phyloP scores from a whole-genome alignment of 2,329 filamentous ascomycete genomes.

The Microsporum canis region DNA sequence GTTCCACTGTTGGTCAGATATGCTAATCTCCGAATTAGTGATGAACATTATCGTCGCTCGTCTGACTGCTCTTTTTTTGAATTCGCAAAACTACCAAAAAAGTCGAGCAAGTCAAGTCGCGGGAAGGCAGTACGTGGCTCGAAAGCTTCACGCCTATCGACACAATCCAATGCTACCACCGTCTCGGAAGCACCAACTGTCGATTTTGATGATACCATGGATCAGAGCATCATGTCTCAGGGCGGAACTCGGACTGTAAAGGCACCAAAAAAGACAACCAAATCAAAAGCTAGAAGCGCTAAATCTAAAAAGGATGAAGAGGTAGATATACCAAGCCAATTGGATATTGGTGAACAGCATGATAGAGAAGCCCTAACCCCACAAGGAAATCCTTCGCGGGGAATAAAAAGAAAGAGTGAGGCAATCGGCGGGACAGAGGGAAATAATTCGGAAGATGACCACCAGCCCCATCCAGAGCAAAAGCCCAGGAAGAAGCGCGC shows the following conservation, averaged over 20 bases:
- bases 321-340: constrained; percentile 23
- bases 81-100: constrained; percentile 49
- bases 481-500: constrained; percentile 48
- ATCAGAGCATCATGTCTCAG: constrained; percentile 45
- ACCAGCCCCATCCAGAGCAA: constrained; percentile 23
- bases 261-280: constrained; percentile 34
- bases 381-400: constrained; percentile 19
- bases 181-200: constrained; percentile 35
- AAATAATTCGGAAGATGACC: constrained; percentile 7
- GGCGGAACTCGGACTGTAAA: constrained; percentile 44
- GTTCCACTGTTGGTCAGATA: constrained; percentile 6
- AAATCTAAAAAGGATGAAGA: constrained; percentile 38
- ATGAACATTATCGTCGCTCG: constrained; percentile 73
- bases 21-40: constrained; percentile 38
- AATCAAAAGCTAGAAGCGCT: constrained; percentile 25
- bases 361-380: constrained; percentile 6
- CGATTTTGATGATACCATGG: constrained; percentile 42
- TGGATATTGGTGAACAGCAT: constrained; percentile 16
- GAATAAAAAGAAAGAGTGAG: constrained; percentile 54
- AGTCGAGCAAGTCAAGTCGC: constrained; percentile 46
- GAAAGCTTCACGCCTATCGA: constrained; percentile 56
- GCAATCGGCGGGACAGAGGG: constrained; percentile 33
- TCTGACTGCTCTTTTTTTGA: constrained; percentile 74
- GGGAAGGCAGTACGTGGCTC: constrained; percentile 50
- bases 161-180: constrained; percentile 37